phyloP scores from a whole-genome alignment of 2,329 filamentous ascomycete species.

The Neofusicoccum ribis region DNA sequence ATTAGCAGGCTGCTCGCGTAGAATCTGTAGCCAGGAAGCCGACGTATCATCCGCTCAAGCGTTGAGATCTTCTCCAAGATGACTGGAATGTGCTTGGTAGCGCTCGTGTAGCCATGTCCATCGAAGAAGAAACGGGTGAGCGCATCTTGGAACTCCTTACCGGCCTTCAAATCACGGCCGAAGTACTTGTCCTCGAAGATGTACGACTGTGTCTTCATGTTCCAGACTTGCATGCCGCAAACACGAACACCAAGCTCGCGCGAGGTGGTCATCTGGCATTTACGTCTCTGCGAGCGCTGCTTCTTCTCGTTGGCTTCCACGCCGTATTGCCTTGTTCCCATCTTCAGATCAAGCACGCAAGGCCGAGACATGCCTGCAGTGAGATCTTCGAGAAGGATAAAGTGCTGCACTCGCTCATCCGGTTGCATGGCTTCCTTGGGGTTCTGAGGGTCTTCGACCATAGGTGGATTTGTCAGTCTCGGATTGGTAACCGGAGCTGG shows the following conservation, averaged over 20 bases:
- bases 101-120: slow-evolving; percentile 75
- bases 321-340: slow-evolving; percentile 97
- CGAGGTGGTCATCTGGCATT: slow-evolving; percentile 90
- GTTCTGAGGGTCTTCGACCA: slow-evolving; percentile 35
- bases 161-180: slow-evolving; percentile 82
- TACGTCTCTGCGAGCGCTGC: slow-evolving; percentile 85
- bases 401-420: slow-evolving; percentile 79
- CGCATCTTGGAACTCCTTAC: slow-evolving; percentile 83
- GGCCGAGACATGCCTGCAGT: slow-evolving; percentile 95
- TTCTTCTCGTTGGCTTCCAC: slow-evolving; percentile 91
- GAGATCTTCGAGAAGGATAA: slow-evolving; percentile 88
- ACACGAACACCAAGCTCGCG: slow-evolving; percentile 87
- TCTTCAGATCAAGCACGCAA: slow-evolving; percentile 96
- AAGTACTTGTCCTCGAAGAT: slow-evolving; percentile 99
- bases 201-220: slow-evolving; percentile 77
- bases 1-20: slow-evolving; percentile 94
- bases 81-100: slow-evolving; percentile 82
- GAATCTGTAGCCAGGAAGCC: slow-evolving; percentile 82
- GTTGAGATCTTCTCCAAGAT: slow-evolving; percentile 81
- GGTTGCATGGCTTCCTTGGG: slow-evolving; percentile 49
- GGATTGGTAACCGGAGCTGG: slow-evolving; percentile 30
- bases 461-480: slow-evolving; percentile 20
- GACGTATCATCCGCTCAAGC: slow-evolving; percentile 79
- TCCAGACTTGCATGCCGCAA: slow-evolving; percentile 96
- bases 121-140: slow-evolving; percentile 90